phyloP scores from a whole-genome alignment of 345 rosid genomes.

The Eucalyptus cloeziana region DNA sequence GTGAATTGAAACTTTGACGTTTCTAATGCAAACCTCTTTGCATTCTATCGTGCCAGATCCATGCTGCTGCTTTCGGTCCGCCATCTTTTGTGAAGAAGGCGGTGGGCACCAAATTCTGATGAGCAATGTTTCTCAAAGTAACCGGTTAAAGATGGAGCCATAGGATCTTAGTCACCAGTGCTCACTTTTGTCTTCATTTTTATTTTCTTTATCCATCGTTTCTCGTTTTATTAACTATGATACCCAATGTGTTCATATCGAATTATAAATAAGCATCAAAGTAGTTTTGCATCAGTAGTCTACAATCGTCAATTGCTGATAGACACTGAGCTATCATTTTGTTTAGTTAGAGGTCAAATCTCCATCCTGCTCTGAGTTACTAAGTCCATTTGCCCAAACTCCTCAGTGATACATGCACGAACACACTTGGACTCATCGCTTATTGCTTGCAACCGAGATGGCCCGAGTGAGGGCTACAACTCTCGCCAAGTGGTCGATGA shows the following conservation, averaged over 20 bases:
- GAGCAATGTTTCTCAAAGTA: neutral
- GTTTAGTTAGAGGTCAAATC: neutral
- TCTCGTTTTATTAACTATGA: neutral
- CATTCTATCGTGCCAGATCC: conserved; percentile 37
- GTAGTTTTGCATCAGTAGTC: accelerated
- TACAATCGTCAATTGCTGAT: neutral
- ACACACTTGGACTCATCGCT: neutral
- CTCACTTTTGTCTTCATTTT: neutral
- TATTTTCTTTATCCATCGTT: neutral
- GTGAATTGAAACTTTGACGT: neutral
- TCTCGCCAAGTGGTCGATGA: too few relatives aligned
- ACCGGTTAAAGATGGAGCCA: neutral
- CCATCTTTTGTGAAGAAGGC: conserved; percentile 78
- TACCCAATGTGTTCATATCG: neutral
- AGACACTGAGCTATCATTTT: neutral
- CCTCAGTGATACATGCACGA: neutral
- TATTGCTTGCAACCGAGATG: neutral
- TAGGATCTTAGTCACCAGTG: neutral
- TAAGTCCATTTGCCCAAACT: neutral
- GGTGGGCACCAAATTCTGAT: conserved; percentile 32
- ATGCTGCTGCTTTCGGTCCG: conserved; percentile 78
- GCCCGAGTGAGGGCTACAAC: accelerated
- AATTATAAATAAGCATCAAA: neutral
- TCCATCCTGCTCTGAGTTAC: neutral
- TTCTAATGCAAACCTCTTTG: neutral